Evolutionary conservation across 495 filamentous ascomycete species (phyloP).

Genomic region (Neurospora hispaniola): DNA sequence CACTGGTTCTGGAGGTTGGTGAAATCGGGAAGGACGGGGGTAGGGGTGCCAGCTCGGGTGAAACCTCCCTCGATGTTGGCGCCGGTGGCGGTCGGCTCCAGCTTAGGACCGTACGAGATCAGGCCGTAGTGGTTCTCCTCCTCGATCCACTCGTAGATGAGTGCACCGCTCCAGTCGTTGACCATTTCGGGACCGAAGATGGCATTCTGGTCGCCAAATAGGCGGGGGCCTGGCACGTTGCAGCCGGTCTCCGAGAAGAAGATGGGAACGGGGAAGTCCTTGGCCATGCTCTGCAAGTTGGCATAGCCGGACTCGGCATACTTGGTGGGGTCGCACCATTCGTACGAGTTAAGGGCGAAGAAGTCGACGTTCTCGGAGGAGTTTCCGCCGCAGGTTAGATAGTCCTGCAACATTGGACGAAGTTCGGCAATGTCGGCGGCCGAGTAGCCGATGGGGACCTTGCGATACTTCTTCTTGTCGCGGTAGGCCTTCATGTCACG

Average conservation of each 20-base stretch:
- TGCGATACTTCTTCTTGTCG: constrained; percentile 64
- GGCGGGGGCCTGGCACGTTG: constrained; percentile 54
- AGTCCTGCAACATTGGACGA: constrained; percentile 81
- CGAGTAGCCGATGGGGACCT: constrained; percentile 79
- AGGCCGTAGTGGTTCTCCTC: constrained; percentile 80
- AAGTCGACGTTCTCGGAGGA: constrained; percentile 66
- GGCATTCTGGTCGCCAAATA: constrained; percentile 64
- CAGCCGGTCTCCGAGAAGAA: constrained; percentile 81
- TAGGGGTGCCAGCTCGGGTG: constrained; percentile 60
- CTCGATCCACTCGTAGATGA: constrained; percentile 86
- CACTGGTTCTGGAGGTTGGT: constrained; percentile 65
- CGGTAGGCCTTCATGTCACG: constrained; percentile 77
- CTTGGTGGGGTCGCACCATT: constrained; percentile 66
- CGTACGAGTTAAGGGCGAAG: constrained; percentile 77
- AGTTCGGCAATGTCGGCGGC: constrained; percentile 78
- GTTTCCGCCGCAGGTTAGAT: constrained; percentile 66
- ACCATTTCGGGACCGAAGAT: constrained; percentile 68
- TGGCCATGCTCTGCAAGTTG: constrained; percentile 43
- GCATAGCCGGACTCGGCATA: constrained; percentile 62
- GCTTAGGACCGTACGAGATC: constrained; percentile 59
- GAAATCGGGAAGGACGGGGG: constrained; percentile 66
- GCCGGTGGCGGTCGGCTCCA: constrained; percentile 35
- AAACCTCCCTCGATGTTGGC: constrained; percentile 53
- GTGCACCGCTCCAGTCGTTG: constrained; percentile 67
- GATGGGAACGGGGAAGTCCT: constrained; percentile 58